Base-by-base conservation (phyloP, 2,329 filamentous ascomycete genomes). In the Lachnellula arida region DNA sequence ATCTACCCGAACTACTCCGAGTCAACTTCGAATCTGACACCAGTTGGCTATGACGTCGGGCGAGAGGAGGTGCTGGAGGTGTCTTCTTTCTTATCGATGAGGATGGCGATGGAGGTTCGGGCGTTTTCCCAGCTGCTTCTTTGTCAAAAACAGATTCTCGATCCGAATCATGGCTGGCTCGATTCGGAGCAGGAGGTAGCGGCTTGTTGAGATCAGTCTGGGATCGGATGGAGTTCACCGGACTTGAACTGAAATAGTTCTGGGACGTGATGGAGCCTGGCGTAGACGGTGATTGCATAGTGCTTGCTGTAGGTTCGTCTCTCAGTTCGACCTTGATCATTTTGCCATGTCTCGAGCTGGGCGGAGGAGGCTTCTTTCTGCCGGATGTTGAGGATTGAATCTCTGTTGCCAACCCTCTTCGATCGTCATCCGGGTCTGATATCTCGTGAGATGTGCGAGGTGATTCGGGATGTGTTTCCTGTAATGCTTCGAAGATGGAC, bases 341-440 rank as follows among this genome's bases (percentile, higher is more conserved):
- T 71, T 87, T 92, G 4, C 90, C 90, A 72, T 92, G 88, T 53
- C 88, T 83, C 51, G 87, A 91, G 67, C 81, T 90, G 11, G 88
- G 88, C 6, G 87, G 87, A 5, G 89, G 88, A 14, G 87, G 87
- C 60, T 82, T 82, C 71, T 82, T 85, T 67, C 86, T 88, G 61
- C 78, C 74, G 42, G 74, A 68, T 51, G 68, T 66, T 34, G 68
- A 67, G 37, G 62, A 62, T 34, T 59, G 35, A 15, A 53, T 46
- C 15, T 59, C 59, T 43, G 55, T 51, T 8, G 68, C 61, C 46
- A 76, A 65, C 48, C 71, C 68, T 57, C 65, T 73, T 40, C 68
- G 73, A 52, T 80, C 76, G 40, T 76, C 75, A 42, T 83, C 81
- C 1, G 78, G 76, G 46, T 84, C 81, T 2, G 78, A 78, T 58